Base-by-base conservation (phyloP, 495 filamentous ascomycete species). In the Talaromyces liani region DNA sequence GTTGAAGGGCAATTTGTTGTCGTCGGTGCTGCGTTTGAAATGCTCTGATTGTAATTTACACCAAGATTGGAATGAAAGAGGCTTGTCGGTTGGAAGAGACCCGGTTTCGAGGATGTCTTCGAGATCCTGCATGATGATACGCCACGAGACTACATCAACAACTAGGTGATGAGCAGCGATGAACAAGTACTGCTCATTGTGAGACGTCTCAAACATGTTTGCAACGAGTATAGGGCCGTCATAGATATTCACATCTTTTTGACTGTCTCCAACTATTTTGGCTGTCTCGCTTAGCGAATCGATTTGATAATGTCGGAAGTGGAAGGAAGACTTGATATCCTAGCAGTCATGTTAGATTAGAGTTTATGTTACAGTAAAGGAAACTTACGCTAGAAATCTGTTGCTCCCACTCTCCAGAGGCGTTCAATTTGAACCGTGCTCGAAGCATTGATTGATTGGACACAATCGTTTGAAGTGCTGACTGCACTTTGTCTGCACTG, bases 101-200 rank as follows among this genome's bases (percentile, higher is more conserved):
- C 77, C 75, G 18, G 72, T 68, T 5, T 76, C 66, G n/a, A 91
- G 70, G 2, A 86, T 70, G 53, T 88, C 83, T 65, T 89, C 83
- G 2, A 91, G 69, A 60, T 91, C 89, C 31, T 87, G 76, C 16
- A 88, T 77, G 34, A 91, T 81, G 62, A 88, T 78, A 29, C 84
- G 78, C 88, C 87, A 91, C 2, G 89, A 91, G 0, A 87, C 83
- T 56, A 89, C 80, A 67, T 91, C 89, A 60, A 91, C 79, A 20
- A 84, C 85, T 0, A 90, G 75, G 65, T 91, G 88, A 67, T 89
- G 86, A n/a, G 82, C 86, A 0, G 79, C 78, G 24, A 91, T 70
- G 70, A 88, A 88, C 4, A 91, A 70, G 31, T 85, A 69, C 55
- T 88, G 85, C 27, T 78, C 75, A 8, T 72, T 69, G n/a, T 80